Base-by-base conservation (phyloP, 2,329 filamentous ascomycete species). In the Fusarium gaditjirri region DNA sequence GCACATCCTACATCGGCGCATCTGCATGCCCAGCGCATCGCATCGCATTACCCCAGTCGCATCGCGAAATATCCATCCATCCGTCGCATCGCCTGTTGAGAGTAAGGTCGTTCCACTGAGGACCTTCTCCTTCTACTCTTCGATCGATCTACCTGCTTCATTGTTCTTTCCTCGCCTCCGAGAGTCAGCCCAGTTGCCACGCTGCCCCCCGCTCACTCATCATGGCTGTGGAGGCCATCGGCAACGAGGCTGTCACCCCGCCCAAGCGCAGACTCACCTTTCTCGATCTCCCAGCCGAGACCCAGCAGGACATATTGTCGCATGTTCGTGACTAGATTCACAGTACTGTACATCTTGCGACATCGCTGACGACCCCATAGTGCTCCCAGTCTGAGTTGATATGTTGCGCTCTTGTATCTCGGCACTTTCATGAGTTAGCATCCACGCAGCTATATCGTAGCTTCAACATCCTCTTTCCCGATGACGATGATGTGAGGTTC, bases 391-490 rank as follows among this genome's bases (percentile, higher is more conserved):
- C 78, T 70, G 88, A 90, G 65, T 84, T 89, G 55, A 86, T 90
- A 61, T 87, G 85, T 68, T 83, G 91, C 55, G 85, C 88, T 19
- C 85, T 90, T 38, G 89, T 90, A 64, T 90, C 86, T 47, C 86
- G 80, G 65, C 84, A 86, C 62, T 89, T 90, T 74, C 86, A 86
- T 71, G 84, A 89, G 41, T 81, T 91, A 33, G 88, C 89, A 50
- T 86, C 89, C 49, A 81, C 86, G 43, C 83, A 88, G 66, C 81
- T 92, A 21, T 92, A 91, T 77, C 87, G 88, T 67, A 86, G 83
- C 62, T 89, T 91, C 76, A 83, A 86, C 75, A 89, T 91, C 69
- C 82, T 89, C 59, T 90, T 91, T 75, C 86, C 87, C n/a, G 87
- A 90, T 65, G 86, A 89, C 57, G 87, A 90, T 71, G 86, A 88